Evolutionary conservation across 78 protist genomes (phyloP).

Genomic region (Monocercomonoides exilis): DNA sequence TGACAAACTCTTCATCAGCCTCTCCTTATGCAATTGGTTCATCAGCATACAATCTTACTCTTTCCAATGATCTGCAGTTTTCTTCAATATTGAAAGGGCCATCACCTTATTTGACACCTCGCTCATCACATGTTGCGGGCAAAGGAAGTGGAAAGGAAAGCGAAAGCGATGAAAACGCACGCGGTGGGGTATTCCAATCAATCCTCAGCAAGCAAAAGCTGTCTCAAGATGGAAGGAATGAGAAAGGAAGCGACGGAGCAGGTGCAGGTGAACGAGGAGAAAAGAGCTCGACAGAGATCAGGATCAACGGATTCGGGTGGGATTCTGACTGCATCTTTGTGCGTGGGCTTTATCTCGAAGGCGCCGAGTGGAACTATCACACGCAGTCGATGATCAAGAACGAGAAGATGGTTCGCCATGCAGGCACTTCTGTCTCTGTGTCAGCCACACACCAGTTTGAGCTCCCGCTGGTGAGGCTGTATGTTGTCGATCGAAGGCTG

Average conservation of each 20-base stretch:
- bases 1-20: neutral
- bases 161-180: neutral
- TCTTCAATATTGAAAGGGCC: no score
- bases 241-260: neutral
- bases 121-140: no score
- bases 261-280: neutral
- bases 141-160: no score
- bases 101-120: no score
- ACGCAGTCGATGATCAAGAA: neutral
- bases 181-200: neutral
- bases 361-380: neutral
- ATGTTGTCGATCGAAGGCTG: no score
- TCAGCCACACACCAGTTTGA: no score
- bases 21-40: no score
- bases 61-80: no score
- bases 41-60: no score
- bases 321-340: neutral
- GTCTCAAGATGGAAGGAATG: neutral
- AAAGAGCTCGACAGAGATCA: neutral
- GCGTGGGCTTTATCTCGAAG: neutral
- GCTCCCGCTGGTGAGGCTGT: no score
- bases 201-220: neutral
- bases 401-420: neutral
- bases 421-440: no score
- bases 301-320: neutral